Conservation (phyloP, 768 basidiomycete species). For the Hygrophorus pudorinus region DNA sequence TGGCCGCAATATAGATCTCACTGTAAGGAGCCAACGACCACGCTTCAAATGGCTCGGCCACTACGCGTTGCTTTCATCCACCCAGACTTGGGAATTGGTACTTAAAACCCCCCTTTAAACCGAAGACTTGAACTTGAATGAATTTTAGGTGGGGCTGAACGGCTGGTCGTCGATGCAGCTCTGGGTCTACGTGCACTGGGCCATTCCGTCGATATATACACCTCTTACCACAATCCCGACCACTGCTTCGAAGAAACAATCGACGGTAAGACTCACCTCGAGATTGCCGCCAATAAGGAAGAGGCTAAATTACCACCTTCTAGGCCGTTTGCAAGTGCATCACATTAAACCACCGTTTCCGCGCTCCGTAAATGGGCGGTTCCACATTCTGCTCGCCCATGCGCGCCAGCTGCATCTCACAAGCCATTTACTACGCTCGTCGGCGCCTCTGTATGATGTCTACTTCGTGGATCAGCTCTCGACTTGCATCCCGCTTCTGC, state of each 20-base stretch:
- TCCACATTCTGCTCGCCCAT: conserved; percentile 87
- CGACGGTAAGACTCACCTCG: conserved; percentile 50
- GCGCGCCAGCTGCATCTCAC: conserved; percentile 81
- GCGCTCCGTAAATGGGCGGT: conserved; percentile 64
- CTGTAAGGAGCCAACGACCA: too few relatives aligned
- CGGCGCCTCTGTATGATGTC: conserved; percentile 57
- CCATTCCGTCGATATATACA: conserved; percentile 83
- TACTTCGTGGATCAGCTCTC: conserved; percentile 95
- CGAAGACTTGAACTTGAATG: conserved; percentile 1
- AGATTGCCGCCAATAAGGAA: background rate
- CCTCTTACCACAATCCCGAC: conserved; percentile 79
- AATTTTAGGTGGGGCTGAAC: conserved; percentile 80
- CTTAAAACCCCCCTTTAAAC: conserved; percentile 9
- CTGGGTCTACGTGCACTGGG: conserved; percentile 78
- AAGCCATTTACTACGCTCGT: conserved; percentile 42
- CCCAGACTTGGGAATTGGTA: conserved; percentile 92
- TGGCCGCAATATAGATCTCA: too few relatives aligned
- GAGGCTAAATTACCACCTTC: background rate
- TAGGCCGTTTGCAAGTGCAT: conserved; percentile 76
- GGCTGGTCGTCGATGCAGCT: conserved; percentile 91
- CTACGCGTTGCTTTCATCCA: conserved; percentile 78
- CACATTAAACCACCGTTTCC: conserved; percentile 70
- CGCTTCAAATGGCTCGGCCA: background rate
- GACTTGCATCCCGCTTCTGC: conserved; percentile 79
- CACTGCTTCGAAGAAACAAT: conserved; percentile 93